phyloP scores from a whole-genome alignment of 306 rosid genomes.

The Pterocarpus santalinus region DNA sequence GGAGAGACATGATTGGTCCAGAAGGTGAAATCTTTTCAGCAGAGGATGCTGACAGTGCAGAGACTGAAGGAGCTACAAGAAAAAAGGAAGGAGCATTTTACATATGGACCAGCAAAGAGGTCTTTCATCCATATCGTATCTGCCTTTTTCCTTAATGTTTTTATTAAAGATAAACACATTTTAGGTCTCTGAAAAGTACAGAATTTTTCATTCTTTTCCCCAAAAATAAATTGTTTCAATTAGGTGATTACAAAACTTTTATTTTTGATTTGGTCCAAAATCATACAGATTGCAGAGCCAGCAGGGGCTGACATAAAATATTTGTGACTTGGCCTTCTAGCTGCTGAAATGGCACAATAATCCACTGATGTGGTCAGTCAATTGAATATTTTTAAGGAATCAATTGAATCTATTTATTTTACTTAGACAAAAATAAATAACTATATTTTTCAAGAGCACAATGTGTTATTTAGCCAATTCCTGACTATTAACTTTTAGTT shows the following conservation, averaged over 20 bases:
- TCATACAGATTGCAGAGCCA: background rate
- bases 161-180: conserved; percentile 26
- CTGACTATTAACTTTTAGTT: conserved; percentile 8
- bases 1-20: conserved; percentile 95
- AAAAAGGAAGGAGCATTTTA: conserved; percentile 96
- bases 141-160: conserved; percentile 39
- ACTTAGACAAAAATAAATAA: background rate
- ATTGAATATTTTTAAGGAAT: conserved; percentile 17
- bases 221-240: conserved; percentile 13
- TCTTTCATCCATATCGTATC: conserved; percentile 41
- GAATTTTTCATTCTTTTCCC: conserved; percentile 22
- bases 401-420: conserved; percentile 32
- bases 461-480: conserved; percentile 21
- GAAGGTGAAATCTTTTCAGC: conserved; percentile 98
- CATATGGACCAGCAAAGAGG: conserved; percentile 90
- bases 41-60: conserved; percentile 99
- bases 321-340: background rate
- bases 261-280: conserved; percentile 35
- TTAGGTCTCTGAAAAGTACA: conserved; percentile 23
- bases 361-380: conserved; percentile 9
- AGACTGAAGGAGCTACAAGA: conserved; percentile 70
- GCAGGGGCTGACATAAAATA: conserved; percentile 11
- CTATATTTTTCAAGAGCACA: background rate
- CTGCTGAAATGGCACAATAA: background rate
- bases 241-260: background rate